These are phyloP conservation scores for Colletotrichum sansevieriae DNA, from an alignment of 2,329 filamentous ascomycete species.

Conservation along the genomic window DNA sequence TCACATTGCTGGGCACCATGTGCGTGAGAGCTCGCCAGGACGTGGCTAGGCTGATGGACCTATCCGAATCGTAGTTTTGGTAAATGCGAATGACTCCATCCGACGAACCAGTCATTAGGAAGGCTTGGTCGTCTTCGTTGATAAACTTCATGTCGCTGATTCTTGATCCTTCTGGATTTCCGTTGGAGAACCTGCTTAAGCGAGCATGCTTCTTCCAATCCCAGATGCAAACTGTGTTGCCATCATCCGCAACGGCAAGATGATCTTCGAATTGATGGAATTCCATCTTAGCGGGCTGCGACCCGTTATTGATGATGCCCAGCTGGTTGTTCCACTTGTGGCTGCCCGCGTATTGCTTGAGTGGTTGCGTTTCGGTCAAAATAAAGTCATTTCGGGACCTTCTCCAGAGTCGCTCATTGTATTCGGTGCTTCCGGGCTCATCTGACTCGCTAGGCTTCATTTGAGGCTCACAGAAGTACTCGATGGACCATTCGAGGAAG, in stretches of 20 bases:
- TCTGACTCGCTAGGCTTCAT: slow-evolving; percentile 98
- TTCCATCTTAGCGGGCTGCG: slow-evolving; percentile 91
- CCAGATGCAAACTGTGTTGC: slow-evolving; percentile 92
- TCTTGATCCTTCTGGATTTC: slow-evolving; percentile 89
- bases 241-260: slow-evolving; percentile 91
- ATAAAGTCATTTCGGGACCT: slow-evolving; percentile 93
- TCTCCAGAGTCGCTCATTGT: slow-evolving; percentile 94
- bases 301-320: slow-evolving; percentile 88
- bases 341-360: slow-evolving; percentile 88
- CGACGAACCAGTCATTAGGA: slow-evolving; percentile 94
- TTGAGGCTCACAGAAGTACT: slow-evolving; percentile 97
- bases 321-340: slow-evolving; percentile 89
- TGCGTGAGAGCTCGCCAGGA: slow-evolving; percentile 93
- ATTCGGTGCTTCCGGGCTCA: slow-evolving; percentile 95
- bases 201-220: slow-evolving; percentile 87
- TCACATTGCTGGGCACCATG: slow-evolving; percentile 92
- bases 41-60: slow-evolving; percentile 85
- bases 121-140: slow-evolving; percentile 96
- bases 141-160: slow-evolving; percentile 98
- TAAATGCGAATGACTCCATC: slow-evolving; percentile 96
- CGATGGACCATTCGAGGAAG: slow-evolving; percentile 95
- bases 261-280: slow-evolving; percentile 99
- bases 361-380: slow-evolving; percentile 90
- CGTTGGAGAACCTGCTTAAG: slow-evolving; percentile 90
- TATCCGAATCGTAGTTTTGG: slow-evolving; percentile 86